Evolutionary conservation across 306 rosid genomes (phyloP).

Genomic region (Acacia melanoxylon): DNA sequence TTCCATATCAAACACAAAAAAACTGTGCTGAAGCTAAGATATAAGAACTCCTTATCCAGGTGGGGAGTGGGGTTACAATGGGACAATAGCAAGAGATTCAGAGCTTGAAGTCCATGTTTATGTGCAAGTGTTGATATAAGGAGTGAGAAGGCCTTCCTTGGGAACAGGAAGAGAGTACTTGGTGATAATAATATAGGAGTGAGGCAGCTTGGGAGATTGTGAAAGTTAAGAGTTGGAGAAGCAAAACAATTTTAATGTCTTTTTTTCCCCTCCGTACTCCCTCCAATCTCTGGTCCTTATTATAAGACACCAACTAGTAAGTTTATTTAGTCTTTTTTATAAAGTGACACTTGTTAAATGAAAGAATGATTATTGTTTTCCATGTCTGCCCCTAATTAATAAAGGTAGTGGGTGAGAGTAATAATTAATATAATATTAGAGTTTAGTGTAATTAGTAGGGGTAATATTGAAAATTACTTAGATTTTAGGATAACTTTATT

Average conservation of each 20-base stretch:
- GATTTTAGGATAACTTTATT: too few relatives aligned
- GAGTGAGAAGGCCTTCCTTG: constrained; percentile 46
- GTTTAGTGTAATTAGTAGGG: too few relatives aligned
- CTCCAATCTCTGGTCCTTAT: too few relatives aligned
- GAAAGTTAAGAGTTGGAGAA: constrained; percentile 60
- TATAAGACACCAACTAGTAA: too few relatives aligned
- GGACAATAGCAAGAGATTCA: constrained; percentile 73
- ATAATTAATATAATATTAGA: too few relatives aligned
- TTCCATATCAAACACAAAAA: background rate
- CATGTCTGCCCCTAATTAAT: too few relatives aligned
- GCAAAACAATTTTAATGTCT: constrained; percentile 53
- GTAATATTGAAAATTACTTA: too few relatives aligned
- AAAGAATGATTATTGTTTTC: too few relatives aligned
- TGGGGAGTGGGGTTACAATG: constrained; percentile 24
- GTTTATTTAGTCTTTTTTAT: too few relatives aligned
- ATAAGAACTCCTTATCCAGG: background rate
- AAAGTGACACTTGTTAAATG: too few relatives aligned
- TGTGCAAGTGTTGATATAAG: constrained; percentile 34
- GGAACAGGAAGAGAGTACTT: constrained; percentile 50
- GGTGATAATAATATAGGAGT: constrained; percentile 49
- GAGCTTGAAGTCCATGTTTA: constrained; percentile 50
- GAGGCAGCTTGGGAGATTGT: constrained; percentile 69
- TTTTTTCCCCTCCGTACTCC: constrained; percentile 17
- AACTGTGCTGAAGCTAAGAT: constrained; percentile 6
- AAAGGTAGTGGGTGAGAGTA: too few relatives aligned